A percentile compares a stretch with the other conserved stretches of the same genome.
These are phyloP conservation scores for Ormosia emarginata DNA, from an alignment of 306 rosid species.

Conservation along the genomic window DNA sequence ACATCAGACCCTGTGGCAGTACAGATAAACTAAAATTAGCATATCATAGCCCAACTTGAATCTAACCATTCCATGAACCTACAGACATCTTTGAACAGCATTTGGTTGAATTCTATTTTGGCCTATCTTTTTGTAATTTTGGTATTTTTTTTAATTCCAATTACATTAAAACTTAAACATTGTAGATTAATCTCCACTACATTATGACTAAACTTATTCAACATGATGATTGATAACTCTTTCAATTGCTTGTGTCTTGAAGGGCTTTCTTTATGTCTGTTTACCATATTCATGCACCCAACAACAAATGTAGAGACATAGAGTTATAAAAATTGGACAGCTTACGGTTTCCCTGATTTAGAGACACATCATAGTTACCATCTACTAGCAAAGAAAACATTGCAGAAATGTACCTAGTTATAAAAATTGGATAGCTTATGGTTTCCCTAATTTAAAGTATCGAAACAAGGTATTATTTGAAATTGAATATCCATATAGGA, in stretches of 20 bases:
- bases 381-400: neutral
- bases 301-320: neutral
- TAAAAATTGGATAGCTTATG: neutral
- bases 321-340: neutral
- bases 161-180: neutral
- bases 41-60: neutral
- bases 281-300: neutral
- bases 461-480: neutral
- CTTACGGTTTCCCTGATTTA: too few relatives aligned
- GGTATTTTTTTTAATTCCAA: neutral
- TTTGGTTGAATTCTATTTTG: neutral
- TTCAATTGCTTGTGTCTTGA: neutral
- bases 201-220: neutral
- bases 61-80: neutral
- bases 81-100: constrained; percentile 3
- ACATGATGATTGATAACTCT: neutral
- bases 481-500: neutral
- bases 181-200: neutral
- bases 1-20: neutral
- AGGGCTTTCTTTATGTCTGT: neutral
- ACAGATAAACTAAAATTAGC: constrained; percentile 13
- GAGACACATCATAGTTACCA: neutral
- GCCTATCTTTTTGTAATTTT: neutral
- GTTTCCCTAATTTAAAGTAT: neutral
- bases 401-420: neutral